phyloP scores from a whole-genome alignment of 2,329 filamentous ascomycete genomes.

The Curvularia lunata region DNA sequence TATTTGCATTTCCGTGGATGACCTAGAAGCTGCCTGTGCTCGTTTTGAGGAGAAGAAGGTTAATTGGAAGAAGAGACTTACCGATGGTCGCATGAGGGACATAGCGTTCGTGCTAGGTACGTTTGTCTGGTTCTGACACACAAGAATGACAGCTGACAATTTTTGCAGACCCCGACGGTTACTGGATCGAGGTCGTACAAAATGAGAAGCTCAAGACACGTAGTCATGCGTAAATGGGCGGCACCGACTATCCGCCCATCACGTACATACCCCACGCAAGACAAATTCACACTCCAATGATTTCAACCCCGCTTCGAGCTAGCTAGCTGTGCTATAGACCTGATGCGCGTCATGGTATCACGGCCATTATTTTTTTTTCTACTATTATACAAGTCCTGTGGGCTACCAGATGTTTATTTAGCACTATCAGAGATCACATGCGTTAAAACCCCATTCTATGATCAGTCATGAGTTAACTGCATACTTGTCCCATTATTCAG shows the following conservation, averaged over 20 bases:
- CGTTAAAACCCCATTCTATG: not conserved
- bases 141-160: constrained; percentile 19
- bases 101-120: constrained; percentile 83
- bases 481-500: not conserved
- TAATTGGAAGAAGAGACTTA: constrained; percentile 94
- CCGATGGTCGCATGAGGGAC: constrained; percentile 89
- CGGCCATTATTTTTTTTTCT: not conserved
- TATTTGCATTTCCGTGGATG: constrained; percentile 86
- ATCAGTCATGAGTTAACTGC: not conserved
- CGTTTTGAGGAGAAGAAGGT: constrained; percentile 83
- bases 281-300: constrained; percentile 23
- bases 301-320: constrained; percentile 13
- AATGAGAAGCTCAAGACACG: constrained; percentile 69
- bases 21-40: constrained; percentile 84
- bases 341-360: constrained; percentile 9
- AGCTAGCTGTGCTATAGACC: constrained; percentile 10
- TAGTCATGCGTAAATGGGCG: constrained; percentile 45
- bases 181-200: constrained; percentile 81
- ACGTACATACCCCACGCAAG: constrained; percentile 22
- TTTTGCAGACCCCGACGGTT: constrained; percentile 71
- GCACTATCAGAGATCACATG: not conserved
- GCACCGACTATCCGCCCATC: constrained; percentile 14
- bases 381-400: not conserved
- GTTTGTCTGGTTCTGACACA: constrained; percentile 11
- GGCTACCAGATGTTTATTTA: not conserved